Percentiles rank a stretch among this genome's conserved stretches.
Evolutionary conservation across 768 basidiomycete species (phyloP).

Genomic region (Pilatotrama ljubarskyi): DNA sequence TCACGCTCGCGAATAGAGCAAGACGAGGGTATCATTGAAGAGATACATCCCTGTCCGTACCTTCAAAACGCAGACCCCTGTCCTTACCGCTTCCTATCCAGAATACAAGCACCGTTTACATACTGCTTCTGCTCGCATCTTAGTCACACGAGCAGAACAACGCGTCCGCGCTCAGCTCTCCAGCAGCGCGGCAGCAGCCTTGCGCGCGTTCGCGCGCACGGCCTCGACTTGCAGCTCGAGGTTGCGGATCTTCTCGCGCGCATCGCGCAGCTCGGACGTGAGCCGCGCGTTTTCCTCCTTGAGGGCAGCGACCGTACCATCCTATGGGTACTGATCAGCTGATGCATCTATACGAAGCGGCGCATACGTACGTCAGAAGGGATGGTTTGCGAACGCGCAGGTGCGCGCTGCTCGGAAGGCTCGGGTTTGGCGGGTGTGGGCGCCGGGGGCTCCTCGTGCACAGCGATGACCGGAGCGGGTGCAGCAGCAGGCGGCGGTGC

Average conservation of each 20-base stretch:
- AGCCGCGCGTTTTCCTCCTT: constrained; percentile 64
- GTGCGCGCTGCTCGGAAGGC: constrained; percentile 29
- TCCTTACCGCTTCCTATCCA: not conserved
- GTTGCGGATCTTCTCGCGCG: constrained; percentile 78
- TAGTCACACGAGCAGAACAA: no score
- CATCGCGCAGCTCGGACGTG: constrained; percentile 69
- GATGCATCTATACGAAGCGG: constrained; percentile 5
- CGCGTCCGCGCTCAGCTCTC: constrained; percentile 19
- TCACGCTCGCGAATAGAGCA: no score
- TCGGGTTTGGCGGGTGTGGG: constrained; percentile 34
- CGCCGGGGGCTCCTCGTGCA: constrained; percentile 32
- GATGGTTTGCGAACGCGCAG: constrained; percentile 32
- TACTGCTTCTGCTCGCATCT: no score
- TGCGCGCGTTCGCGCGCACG: constrained; percentile 71
- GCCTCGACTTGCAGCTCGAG: constrained; percentile 82
- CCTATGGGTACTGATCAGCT: constrained; percentile 1
- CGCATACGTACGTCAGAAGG: constrained; percentile 12
- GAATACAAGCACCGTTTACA: not conserved
- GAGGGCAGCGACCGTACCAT: constrained; percentile 30
- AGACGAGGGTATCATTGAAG: no score
- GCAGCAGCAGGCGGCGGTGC: constrained; percentile 28
- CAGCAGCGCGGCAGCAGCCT: constrained; percentile 71
- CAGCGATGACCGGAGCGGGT: constrained; percentile 17
- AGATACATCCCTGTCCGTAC: no score
- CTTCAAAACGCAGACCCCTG: no score